Evolutionary conservation across 2,329 filamentous ascomycete species (phyloP), one percentile per base, ranked within the genome.

Genomic region (Neophaeococcomyces mojaviensis): DNA sequence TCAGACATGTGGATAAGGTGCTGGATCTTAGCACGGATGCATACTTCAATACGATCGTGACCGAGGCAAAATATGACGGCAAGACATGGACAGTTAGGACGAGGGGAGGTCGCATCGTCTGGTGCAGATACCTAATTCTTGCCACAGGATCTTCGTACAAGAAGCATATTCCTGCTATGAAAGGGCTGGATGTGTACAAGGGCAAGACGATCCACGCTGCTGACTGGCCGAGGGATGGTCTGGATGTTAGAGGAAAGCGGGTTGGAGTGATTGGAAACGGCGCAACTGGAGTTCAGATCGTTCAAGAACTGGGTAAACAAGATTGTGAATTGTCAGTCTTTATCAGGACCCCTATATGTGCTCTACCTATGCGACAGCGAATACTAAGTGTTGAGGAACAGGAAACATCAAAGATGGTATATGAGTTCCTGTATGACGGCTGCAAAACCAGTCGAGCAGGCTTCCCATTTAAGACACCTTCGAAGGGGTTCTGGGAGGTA

Each of bases 291-390:
- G 73, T 84, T 1, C 81, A 84, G 53, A 73, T 82, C 37, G 70
- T 73, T 0, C 81, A 86, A 53, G 78, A 77, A 40, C 76, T 74
- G 60, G 76, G 71, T 2, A 73, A 73, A 2, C 59, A 68, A 7
- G 77, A 72, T 0, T 69, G 66, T 3, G 61, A 73, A 2, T 54
- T 85, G 10, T 71, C 64, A 4, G 54, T 64, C 1, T 65, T 84
- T 60, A 78, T 84, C 55, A 72, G 82, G 7, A 84, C 79, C 1
- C 81, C 82, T 0, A 85, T 84, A 52, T 61, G 80, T 4, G 76
- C 76, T 1, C 56, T 84, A 1, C 79, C 79, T 0, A 82, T 85
- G 78, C 65, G 68, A 1, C 70, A 76, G 48, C 63, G 65, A 2
- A 81, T 77, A 61, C 66, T 74, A 0, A 61, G 61, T 3, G 66